Base-by-base conservation (phyloP, 257 asterid species). In the Solanum chmielewskii region DNA sequence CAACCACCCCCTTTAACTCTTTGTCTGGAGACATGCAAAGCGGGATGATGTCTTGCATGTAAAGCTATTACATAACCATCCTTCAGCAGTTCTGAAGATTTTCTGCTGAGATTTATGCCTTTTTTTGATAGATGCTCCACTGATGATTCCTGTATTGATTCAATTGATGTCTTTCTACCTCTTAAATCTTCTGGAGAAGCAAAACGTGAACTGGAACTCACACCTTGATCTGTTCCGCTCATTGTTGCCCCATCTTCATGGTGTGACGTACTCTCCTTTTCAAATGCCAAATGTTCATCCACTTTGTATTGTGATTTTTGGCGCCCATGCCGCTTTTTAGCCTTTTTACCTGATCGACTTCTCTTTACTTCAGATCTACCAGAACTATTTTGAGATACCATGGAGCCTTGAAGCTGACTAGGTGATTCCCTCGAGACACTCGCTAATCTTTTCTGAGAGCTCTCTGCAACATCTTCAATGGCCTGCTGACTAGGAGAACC, bases 1-100 rank as follows among this genome's bases (percentile, higher is more conserved):
- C 99, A 97, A 64, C 98, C 99, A 80, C 99, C 99, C 12, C 98
- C 99, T 91, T 95, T 87, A 88, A 92, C 94, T 92, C 99, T 94
- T 89, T 94, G 98, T 90, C 98, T 93, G 29, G 99, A 96, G 76
- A 97, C 96, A 90, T 97, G 95, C 87, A 97, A 94, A 42, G 93
- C 92, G 56, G 94, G 93, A 83, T 86, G 91, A 88, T 96, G 98
- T 91, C 96, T 91, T 83, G 99, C 91, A n/a, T 91, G 94, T 87
- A 97, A 90, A 88, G 99, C 96, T 78, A 97, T 93, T 33, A 97
- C 88, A 90, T 89, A 93, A 85, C 99, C 99, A 91, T 97, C 99
- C 91, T 92, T 95, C 91, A 97, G 93, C 83, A 93, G 86, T 83
- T 95, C 98, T 4, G 94, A 93, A 31, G 98, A 92, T 86, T 88